These are phyloP conservation scores for Cadophora malorum DNA, from an alignment of 2,329 filamentous ascomycete species.

Conservation along the genomic window DNA sequence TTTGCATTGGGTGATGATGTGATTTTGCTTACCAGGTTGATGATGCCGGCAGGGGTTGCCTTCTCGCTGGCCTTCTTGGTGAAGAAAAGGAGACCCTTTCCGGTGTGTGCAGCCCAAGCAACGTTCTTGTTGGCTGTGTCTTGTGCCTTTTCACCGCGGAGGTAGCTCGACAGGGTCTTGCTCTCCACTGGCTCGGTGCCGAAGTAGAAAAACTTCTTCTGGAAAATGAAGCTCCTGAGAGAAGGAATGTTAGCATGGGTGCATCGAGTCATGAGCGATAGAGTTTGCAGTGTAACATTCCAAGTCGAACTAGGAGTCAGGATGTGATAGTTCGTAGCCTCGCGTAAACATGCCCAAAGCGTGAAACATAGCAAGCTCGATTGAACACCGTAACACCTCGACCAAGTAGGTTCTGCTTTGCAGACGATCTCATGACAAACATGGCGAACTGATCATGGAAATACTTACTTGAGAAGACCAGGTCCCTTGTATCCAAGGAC, in stretches of 20 bases:
- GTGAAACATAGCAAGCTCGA: background rate
- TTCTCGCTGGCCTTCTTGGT: constrained; percentile 80
- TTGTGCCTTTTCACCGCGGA: constrained; percentile 83
- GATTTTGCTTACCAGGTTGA: constrained; percentile 75
- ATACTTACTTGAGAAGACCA: constrained; percentile 78
- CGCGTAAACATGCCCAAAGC: constrained; percentile 14
- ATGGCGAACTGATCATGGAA: background rate
- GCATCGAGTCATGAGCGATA: background rate
- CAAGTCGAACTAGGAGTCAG: background rate
- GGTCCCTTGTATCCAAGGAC: constrained; percentile 88
- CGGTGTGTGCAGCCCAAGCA: constrained; percentile 91
- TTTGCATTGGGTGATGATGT: background rate
- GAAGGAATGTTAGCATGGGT: constrained; percentile 9
- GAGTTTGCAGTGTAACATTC: background rate
- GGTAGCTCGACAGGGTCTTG: constrained; percentile 77
- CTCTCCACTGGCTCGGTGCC: constrained; percentile 74
- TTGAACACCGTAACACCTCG: constrained; percentile 1
- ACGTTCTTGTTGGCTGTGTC: constrained; percentile 78
- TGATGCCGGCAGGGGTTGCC: constrained; percentile 77
- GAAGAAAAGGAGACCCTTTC: constrained; percentile 93
- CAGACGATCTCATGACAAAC: background rate
- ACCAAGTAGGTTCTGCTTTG: background rate
- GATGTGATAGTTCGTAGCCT: constrained; percentile 13
- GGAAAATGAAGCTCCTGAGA: constrained; percentile 78
- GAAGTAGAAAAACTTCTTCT: constrained; percentile 95